These are phyloP conservation scores for Bretschneidera sinensis DNA, from an alignment of 345 rosid genomes.

Conservation along the genomic window DNA sequence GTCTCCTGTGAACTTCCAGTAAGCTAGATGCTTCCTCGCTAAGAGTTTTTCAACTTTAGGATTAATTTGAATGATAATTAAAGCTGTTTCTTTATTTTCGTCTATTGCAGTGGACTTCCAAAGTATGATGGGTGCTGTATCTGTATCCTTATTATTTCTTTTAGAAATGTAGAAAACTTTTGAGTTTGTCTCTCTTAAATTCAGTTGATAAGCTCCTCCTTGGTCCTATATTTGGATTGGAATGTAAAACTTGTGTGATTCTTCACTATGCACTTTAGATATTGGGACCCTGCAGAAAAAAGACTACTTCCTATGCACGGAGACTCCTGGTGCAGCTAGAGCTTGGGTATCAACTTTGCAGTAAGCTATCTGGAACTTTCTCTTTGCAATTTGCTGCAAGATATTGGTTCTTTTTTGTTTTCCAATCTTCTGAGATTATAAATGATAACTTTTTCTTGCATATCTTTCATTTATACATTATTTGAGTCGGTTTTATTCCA, in stretches of 20 bases:
- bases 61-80: slow-evolving; percentile 13
- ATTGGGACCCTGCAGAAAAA: slow-evolving; percentile 96
- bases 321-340: slow-evolving; percentile 95
- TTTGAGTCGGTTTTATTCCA: neutral
- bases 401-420: neutral
- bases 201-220: neutral
- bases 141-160: slow-evolving; percentile 70
- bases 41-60: no score
- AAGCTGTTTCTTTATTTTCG: slow-evolving; percentile 19
- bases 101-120: slow-evolving; percentile 77
- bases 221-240: neutral
- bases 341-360: slow-evolving; percentile 96
- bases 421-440: neutral
- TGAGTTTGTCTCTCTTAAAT: slow-evolving; percentile 8
- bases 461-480: no score
- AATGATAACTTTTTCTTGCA: neutral
- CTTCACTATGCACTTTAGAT: slow-evolving; percentile 57
- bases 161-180: neutral
- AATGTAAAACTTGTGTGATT: slow-evolving; percentile 14
- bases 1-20: slow-evolving; percentile 98
- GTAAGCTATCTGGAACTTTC: slow-evolving; percentile 47
- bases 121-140: slow-evolving; percentile 94
- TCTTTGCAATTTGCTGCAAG: slow-evolving; percentile 2
- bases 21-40: slow-evolving; percentile 26
- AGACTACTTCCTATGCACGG: slow-evolving; percentile 94